Evolutionary conservation across 192 early-diverging fungal species (phyloP), one percentile per base, ranked within the genome.

Genomic region (Backusella tarrabulga): DNA sequence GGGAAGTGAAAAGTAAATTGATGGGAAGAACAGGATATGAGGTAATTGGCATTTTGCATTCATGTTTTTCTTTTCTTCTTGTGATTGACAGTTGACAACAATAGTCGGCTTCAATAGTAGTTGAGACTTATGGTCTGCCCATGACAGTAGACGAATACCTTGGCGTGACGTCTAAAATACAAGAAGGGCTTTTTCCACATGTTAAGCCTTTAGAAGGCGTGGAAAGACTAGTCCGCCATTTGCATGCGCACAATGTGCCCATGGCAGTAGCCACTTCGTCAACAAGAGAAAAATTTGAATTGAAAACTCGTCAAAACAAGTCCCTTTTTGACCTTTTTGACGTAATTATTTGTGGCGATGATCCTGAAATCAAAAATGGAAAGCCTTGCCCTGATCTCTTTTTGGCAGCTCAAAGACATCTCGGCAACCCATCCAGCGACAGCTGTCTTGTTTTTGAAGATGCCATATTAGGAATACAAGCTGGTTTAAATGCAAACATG

Each of bases 301-400:
- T 95, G 19, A 99, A 99, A 80, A 88, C 95, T 11, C 72, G 71
- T 0, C 87, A 88, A 32, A 89, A 98, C 81, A 79, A 84, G 40
- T 84, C 86, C 1, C 81, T 97, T 26, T 99, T 99, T 79, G 73
- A 69, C 4, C 82, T 95, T 52, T 99, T 99, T 86, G 91, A 92
- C 63, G 82, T 89, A 60, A 88, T 97, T 78, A 91, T 92, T 4
- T 95, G 94, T 74, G 97, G 96, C 12, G 95, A 99, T 81, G 96
- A 99, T 77, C 85, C 92, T 1, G 88, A 83, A 6, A 89, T 99
- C 54, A 80, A 83, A 68, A 81, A 88, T 67, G 93, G 95, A 4
- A 99, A 99, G 85, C 97, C 97, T 1, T 86, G 91, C 23, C 97
- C 97, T 2, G 97, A 99, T 73, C 87, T 97, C 32, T 99, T 98